A percentile compares a stretch with the other conserved stretches of the same genome.
These are phyloP conservation scores for Lachnellula hyalina DNA, from an alignment of 2,329 filamentous ascomycete species.

Conservation along the genomic window DNA sequence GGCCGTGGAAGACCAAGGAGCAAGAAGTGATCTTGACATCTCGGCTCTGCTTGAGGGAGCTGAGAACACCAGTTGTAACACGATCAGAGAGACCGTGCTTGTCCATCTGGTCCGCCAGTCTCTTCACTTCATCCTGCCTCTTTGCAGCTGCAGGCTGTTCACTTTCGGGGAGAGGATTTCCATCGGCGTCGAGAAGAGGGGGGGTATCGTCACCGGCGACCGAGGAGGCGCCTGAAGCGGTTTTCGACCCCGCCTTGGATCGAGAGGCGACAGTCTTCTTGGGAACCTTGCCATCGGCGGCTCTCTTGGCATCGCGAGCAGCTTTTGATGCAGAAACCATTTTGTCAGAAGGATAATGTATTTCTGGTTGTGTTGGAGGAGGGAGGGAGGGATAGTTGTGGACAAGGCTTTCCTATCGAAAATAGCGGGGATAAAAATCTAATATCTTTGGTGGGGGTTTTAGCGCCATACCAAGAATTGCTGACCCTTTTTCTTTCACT, in stretches of 20 bases:
- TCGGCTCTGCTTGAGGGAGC: constrained; percentile 77
- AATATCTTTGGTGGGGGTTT: not conserved
- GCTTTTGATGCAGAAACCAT: constrained; percentile 69
- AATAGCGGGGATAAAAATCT: not conserved
- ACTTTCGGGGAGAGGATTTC: constrained; percentile 44
- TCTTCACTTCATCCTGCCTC: constrained; percentile 77
- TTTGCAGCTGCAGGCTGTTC: constrained; percentile 66
- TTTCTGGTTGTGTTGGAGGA: not conserved
- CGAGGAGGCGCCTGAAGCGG: constrained; percentile 56
- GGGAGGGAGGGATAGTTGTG: not conserved
- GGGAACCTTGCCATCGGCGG: constrained; percentile 65
- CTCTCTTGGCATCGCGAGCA: constrained; percentile 67
- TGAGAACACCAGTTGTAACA: constrained; percentile 93
- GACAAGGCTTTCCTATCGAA: not conserved
- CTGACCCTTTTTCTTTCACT: not conserved
- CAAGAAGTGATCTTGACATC: constrained; percentile 96
- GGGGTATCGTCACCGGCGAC: constrained; percentile 64
- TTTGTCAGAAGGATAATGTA: constrained; percentile 27
- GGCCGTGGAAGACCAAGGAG: constrained; percentile 95
- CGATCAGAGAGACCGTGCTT: constrained; percentile 94
- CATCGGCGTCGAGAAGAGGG: constrained; percentile 58
- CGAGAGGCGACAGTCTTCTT: constrained; percentile 69
- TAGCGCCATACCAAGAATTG: not conserved
- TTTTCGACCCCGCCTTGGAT: constrained; percentile 64
- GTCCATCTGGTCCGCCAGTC: constrained; percentile 88